Conservation (phyloP, 192 early-diverging fungal genomes). For the Helicostylum pulchrum region DNA sequence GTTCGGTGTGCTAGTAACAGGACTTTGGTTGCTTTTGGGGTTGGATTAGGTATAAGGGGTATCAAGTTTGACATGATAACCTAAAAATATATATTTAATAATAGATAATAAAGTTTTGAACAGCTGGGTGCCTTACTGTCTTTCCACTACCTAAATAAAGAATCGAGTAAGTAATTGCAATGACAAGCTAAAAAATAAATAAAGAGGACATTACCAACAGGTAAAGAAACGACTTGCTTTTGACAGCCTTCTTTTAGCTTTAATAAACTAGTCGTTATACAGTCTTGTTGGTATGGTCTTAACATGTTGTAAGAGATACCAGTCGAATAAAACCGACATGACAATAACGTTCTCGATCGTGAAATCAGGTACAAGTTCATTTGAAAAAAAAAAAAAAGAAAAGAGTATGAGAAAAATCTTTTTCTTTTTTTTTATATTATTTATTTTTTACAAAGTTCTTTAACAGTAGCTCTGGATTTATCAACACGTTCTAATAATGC, state of each 20-base stretch:
- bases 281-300: conserved; percentile 84
- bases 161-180: not conserved
- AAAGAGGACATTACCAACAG: conserved; percentile 42
- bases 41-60: conserved; percentile 56
- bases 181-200: not conserved
- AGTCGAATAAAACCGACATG: not conserved
- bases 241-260: conserved; percentile 53
- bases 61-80: conserved; percentile 83
- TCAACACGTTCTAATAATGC: conserved; percentile 74
- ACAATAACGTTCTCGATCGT: not conserved
- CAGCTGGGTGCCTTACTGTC: conserved; percentile 53
- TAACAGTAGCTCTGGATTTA: conserved; percentile 20
- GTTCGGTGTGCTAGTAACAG: conserved; percentile 87
- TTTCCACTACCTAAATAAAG: conserved; percentile 74
- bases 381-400: not conserved
- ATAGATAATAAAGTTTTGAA: not conserved
- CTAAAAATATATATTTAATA: too few species aligned
- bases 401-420: too few species aligned
- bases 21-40: conserved; percentile 64
- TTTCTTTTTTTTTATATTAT: not conserved
- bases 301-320: conserved; percentile 24
- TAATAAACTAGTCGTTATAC: conserved; percentile 66
- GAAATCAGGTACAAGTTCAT: not conserved
- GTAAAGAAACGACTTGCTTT: conserved; percentile 78
- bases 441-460: conserved; percentile 11